Conservation (phyloP, 768 basidiomycete genomes). For the Pluteus cervinus region DNA sequence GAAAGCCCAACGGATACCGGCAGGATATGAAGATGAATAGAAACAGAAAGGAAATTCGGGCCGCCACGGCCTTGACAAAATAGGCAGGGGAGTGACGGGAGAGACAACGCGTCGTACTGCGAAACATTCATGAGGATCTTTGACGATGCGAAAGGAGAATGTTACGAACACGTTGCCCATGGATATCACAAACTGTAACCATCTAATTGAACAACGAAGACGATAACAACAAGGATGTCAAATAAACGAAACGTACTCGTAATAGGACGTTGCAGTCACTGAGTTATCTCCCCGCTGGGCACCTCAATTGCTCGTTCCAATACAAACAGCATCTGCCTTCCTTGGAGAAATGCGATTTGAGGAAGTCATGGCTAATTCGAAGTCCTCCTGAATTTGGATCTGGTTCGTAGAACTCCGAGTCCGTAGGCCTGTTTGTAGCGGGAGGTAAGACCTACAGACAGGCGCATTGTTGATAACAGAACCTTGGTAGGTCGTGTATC, state of each 20-base stretch:
- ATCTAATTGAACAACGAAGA: conserved; percentile 2
- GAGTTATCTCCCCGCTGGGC: conserved; percentile 72
- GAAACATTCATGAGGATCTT: conserved; percentile 3
- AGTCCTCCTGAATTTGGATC: conserved; percentile 70
- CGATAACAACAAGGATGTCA: conserved; percentile 21
- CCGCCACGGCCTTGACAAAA: conserved; percentile 95
- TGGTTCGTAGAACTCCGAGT: conserved; percentile 48
- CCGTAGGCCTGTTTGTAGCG: conserved; percentile 54
- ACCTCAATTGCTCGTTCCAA: conserved; percentile 61
- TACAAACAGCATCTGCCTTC: conserved; percentile 88
- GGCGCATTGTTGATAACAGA: too few species aligned
- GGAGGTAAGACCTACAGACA: conserved; percentile 63
- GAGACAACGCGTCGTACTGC: neutral
- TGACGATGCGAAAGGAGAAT: neutral
- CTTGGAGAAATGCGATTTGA: conserved; percentile 85
- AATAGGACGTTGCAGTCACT: conserved; percentile 84
- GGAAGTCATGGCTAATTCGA: too few species aligned
- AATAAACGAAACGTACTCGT: conserved; percentile 68
- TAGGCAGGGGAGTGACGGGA: conserved; percentile 33
- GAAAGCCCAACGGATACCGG: neutral
- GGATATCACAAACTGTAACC: conserved; percentile 69
- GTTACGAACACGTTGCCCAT: conserved; percentile 84
- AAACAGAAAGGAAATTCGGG: conserved; percentile 67
- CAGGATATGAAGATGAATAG: conserved; percentile 1
- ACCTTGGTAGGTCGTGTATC: too few species aligned